These are phyloP conservation scores for Candida ponderosae DNA, from an alignment of 805 yeast species.

Conservation along the genomic window DNA sequence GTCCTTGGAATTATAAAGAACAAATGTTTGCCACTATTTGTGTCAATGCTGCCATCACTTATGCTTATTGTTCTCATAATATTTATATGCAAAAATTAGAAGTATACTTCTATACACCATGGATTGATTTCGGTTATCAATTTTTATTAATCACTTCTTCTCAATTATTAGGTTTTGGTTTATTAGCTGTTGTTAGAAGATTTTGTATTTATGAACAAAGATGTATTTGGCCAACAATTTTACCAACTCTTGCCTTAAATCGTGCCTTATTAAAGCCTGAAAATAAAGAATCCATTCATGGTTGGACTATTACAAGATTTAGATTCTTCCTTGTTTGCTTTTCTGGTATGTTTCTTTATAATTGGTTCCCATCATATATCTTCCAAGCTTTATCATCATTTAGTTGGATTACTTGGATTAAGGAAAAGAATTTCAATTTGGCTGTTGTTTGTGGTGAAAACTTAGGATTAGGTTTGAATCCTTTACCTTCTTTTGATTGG, in stretches of 20 bases:
- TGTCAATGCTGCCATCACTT: conserved; percentile 26
- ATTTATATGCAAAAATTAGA: conserved; percentile 28
- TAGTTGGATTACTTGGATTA: conserved; percentile 55
- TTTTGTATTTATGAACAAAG: conserved; percentile 44
- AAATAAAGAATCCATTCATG: conserved; percentile 22
- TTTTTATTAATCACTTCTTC: conserved; percentile 44
- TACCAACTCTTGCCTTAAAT: conserved; percentile 43
- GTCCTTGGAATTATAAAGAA: conserved; percentile 59
- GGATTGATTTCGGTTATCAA: conserved; percentile 41
- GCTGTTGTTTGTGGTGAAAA: conserved; percentile 40
- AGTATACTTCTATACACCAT: conserved; percentile 28
- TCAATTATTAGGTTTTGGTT: conserved; percentile 58
- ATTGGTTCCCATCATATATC: conserved; percentile 38
- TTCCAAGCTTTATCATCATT: conserved; percentile 34
- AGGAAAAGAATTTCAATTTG: conserved; percentile 39
- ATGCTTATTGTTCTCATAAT: conserved; percentile 28
- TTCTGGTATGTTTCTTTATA: conserved; percentile 28
- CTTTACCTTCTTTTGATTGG: conserved; percentile 49
- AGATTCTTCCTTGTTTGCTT: conserved; percentile 25
- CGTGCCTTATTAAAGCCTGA: conserved; percentile 35
- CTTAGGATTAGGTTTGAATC: conserved; percentile 44
- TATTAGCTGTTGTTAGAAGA: conserved; percentile 57
- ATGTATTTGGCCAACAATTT: conserved; percentile 45
- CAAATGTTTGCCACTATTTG: conserved; percentile 54
- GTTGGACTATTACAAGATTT: conserved; percentile 27